Base-by-base conservation (phyloP, 2,329 filamentous ascomycete genomes). In the Botrytis deweyae region DNA sequence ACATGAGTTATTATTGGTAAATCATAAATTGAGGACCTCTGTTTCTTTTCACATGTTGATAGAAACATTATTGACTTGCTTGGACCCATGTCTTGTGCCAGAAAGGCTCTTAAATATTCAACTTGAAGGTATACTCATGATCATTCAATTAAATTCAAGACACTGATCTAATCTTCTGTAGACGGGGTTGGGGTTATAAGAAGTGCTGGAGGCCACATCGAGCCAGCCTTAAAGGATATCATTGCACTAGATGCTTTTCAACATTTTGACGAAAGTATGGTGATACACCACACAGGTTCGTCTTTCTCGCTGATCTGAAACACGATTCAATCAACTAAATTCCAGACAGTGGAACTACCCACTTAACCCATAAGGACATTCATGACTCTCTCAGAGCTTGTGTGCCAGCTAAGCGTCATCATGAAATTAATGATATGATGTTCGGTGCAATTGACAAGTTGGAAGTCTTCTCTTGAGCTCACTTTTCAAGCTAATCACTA, bases 241-340 rank as follows among this genome's bases (percentile, higher is more conserved):
- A 62, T 79, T 12, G 74, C 77, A 65, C 70, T 80, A 2, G 77
- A 81, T 66, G 63, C 70, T 25, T 72, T 78, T 38, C 22, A 79
- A 22, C 62, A 52, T 4, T 66, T 80, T 33, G 73, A 70, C 10
- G 75, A 80, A 6, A 77, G 80, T 49, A 74, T 80, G 65, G 74
- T 81, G 14, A 74, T 81, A 55, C 78, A 81, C 40, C 79, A 81
- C 67, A 80, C 76, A 40, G 78, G 79, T 80, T 65, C 25, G 68
- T 69, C 5, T 25, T 22, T 40, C 46, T 44, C 20, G 33, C 4
- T 20, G 5, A 46, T 3, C 4, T 46, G 29, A 16, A 33, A 14
- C 42, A 70, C 77, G 33, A 6, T 8, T 40, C 20, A 49, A 22
- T n/a, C 25, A n/a, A 52, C 16, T 3, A 42, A 12, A 38, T 12